Conservation (phyloP, 2,329 filamentous ascomycete genomes). For the Penicillium olsonii region DNA sequence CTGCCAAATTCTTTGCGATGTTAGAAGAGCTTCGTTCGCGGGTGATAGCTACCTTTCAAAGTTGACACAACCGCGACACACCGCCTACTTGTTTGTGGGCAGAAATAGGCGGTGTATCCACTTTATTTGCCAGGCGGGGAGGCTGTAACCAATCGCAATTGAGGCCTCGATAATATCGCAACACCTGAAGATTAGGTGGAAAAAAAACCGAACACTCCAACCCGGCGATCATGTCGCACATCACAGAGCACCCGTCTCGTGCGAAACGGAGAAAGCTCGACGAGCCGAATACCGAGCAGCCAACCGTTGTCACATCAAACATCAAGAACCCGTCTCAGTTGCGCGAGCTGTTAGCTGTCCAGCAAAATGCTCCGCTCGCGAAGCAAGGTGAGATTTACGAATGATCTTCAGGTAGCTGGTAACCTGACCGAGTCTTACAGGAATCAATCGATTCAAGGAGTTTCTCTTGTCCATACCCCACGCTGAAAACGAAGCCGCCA, state of each 20-base stretch:
- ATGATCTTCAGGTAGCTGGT: conserved; percentile 1
- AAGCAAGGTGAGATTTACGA: conserved; percentile 64
- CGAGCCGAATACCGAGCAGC: conserved; percentile 11
- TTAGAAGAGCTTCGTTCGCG: too few relatives aligned
- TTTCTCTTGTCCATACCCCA: conserved; percentile 45
- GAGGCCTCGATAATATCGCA: conserved; percentile 27
- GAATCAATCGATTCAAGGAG: conserved; percentile 46
- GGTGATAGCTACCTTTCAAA: too few relatives aligned
- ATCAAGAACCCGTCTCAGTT: conserved; percentile 63
- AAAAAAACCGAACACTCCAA: conserved; percentile 19
- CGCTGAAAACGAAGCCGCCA: conserved; percentile 37
- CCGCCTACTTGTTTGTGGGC: neutral
- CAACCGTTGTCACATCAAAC: conserved; percentile 16
- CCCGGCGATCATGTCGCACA: conserved; percentile 34
- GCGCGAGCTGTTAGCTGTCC: conserved; percentile 67
- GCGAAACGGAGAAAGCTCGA: conserved; percentile 45
- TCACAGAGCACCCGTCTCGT: conserved; percentile 35
- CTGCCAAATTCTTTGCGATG: too few relatives aligned
- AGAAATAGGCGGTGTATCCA: conserved; percentile 3
- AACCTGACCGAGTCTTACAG: conserved; percentile 25
- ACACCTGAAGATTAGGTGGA: conserved; percentile 20
- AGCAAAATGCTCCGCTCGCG: conserved; percentile 63
- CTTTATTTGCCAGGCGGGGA: conserved; percentile 9
- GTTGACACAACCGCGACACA: neutral
- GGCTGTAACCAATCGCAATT: conserved; percentile 15